A percentile compares a stretch with the other conserved stretches of the same genome.
Conservation (phyloP, 2,329 filamentous ascomycete genomes). For the Colletotrichum lupini region DNA sequence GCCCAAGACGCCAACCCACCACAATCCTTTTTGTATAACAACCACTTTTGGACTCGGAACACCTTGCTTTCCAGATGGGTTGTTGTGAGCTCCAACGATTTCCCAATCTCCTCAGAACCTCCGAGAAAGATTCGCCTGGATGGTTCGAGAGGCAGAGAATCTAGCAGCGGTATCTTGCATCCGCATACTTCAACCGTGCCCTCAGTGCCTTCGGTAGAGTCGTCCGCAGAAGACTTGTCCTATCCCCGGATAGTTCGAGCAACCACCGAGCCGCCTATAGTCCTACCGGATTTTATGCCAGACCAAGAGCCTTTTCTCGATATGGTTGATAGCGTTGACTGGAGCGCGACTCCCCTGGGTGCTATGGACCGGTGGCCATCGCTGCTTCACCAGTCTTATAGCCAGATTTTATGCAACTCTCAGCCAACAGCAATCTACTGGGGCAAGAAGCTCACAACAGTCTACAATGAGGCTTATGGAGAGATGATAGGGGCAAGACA, state of each 20-base stretch:
- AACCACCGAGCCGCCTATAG: conserved; percentile 46
- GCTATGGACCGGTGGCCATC: conserved; percentile 58
- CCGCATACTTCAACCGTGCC: not conserved
- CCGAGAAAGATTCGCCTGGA: conserved; percentile 46
- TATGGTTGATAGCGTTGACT: conserved; percentile 56
- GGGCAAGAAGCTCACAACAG: conserved; percentile 69
- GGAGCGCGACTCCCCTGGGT: conserved; percentile 59
- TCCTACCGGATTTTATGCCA: conserved; percentile 47
- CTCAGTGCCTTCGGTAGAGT: conserved; percentile 4
- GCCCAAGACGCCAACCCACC: conserved; percentile 36
- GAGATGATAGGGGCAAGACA: conserved; percentile 73
- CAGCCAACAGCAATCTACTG: conserved; percentile 71
- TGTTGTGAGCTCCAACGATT: conserved; percentile 52
- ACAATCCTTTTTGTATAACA: conserved; percentile 45
- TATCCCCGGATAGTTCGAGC: conserved; percentile 42
- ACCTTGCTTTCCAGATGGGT: conserved; percentile 48
- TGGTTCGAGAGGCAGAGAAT: conserved; percentile 36
- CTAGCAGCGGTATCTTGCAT: conserved; percentile 13
- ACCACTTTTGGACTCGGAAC: conserved; percentile 50
- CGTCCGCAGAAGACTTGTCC: conserved; percentile 15
- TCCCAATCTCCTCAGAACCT: conserved; percentile 44
- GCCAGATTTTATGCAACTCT: conserved; percentile 56
- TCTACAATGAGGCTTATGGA: conserved; percentile 76
- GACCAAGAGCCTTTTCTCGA: conserved; percentile 52
- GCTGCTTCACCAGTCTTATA: conserved; percentile 57